Base-by-base conservation (phyloP, 2,329 filamentous ascomycete species). In the Trichophyton schoenleinii region DNA sequence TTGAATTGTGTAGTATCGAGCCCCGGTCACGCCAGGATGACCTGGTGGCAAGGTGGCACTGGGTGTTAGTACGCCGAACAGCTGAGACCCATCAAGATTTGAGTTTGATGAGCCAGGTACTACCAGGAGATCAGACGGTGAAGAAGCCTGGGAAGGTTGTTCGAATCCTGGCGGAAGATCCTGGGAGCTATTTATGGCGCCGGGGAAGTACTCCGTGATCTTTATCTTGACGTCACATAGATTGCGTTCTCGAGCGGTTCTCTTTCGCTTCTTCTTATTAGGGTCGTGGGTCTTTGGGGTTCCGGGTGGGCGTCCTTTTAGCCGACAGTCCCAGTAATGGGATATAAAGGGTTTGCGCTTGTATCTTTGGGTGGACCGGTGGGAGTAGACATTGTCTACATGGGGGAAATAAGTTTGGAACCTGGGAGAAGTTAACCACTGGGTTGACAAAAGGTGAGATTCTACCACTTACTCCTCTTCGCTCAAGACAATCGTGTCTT, bases 221-320 rank as follows among this genome's bases (percentile, higher is more conserved):
- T 91, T 91, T 71, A 91, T 90, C 74, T 91, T 91, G 65, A 91
- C 88, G 71, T 91, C 87, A 71, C 88, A 92, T n/a, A 91, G 79
- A 73, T 91, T 87, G 11, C 87, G 80, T 71, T 88, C 84, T 48
- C 88, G 80, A n/a, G 86, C 86, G 41, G 81, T 84, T 28, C 88
- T 84, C 73, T 89, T 91, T 42, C 88, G 81, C 73, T 90, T 91
- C 79, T 89, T 91, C 77, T 90, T 91, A 70, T 84, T 85, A 0
- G 88, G 88, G 67, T 91, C 87, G 55, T 87, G 83, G 0, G 87
- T 88, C 71, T 91, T 91, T 63, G 87, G 86, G 3, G 88, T 91
- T 34, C 88, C 88, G 0, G 88, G 85, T 0, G 88, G 87, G 0
- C 88, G 81, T 25, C 88, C 88, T 74, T 91, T 91, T 69, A 91